Base-by-base conservation (phyloP, 176 grass and related monocot species). In the Saccharum officinarum region DNA sequence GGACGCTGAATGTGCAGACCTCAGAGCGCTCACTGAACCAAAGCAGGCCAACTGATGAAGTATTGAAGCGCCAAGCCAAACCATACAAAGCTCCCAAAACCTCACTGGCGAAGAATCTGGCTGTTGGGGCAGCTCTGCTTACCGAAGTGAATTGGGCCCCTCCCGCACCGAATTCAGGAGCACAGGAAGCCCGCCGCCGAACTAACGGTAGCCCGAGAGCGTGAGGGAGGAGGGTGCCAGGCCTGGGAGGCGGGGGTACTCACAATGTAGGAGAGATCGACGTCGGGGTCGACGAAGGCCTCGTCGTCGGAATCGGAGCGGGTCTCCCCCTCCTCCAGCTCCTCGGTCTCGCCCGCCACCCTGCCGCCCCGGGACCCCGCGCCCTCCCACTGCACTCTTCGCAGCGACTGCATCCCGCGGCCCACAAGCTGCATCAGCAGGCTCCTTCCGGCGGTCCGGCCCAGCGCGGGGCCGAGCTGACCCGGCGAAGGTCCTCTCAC, bases 211-310 rank as follows among this genome's bases (percentile, higher is more conserved):
- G 39, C 39, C 39, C 39, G 39, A 41, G 39, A 9, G 39, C 39
- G 39, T 41, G 44, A 11, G 33, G 3, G 52, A 13, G 46, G 5
- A 5, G 31, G 15, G 14, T 1, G 52, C 23, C 18, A 30, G 36
- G 7, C 11, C 9, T 22, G 23, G 31, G 37, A 0, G 11, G 3
- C 3, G 60, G 3, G 12, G n/a, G 26, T 31, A 73, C 94, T 90
- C 79, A 97, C 94, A 79, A 97, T 94, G 90, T 97, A 97, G 71
- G 92, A 89, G 69, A 92, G 84, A 50, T 69, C 76, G 76, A 84
- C 40, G 72, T 97, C 90, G 47, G 94, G 94, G 38, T 94, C 86
- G 85, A 86, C 11, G 71, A 73, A 74, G 73, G 34, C 69, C 45
- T 55, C 46, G 54, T 60, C 88, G 47, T 10, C 80, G 64, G 26